Conservation (phyloP, 129 eudicot genomes). For the Artemisia tridentata region DNA sequence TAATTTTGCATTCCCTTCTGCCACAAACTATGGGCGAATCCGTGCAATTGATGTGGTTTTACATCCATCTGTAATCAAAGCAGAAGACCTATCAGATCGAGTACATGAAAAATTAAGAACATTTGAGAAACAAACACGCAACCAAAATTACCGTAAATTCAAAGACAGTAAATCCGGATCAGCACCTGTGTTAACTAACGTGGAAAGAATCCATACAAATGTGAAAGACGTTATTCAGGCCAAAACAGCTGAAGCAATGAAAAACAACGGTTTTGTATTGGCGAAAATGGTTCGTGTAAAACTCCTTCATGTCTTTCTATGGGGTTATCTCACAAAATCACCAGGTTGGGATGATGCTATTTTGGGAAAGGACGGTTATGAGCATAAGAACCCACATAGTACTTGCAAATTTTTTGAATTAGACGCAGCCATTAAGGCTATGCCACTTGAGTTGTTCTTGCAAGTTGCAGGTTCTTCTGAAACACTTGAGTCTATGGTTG, state of each 20-base stretch:
- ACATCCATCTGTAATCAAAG: constrained; percentile 58
- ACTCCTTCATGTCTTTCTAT: constrained; percentile 69
- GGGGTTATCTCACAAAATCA: constrained; percentile 60
- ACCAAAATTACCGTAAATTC: constrained; percentile 27
- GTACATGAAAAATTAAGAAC: constrained; percentile 69
- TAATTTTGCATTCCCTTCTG: constrained; percentile 55
- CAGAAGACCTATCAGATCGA: constrained; percentile 54
- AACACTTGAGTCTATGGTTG: constrained; percentile 58
- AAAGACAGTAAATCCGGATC: constrained; percentile 40
- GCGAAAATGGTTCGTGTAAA: constrained; percentile 86
- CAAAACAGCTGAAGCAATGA: constrained; percentile 57
- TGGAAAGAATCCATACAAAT: constrained; percentile 52
- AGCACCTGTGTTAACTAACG: constrained; percentile 52
- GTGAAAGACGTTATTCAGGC: constrained; percentile 36
- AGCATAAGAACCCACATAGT: constrained; percentile 65
- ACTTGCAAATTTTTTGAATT: constrained; percentile 54
- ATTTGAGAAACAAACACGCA: constrained; percentile 56
- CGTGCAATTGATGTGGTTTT: constrained; percentile 60
- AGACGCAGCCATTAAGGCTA: constrained; percentile 64
- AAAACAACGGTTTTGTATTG: constrained; percentile 75
- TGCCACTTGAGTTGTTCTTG: constrained; percentile 90
- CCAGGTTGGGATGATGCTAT: constrained; percentile 60
- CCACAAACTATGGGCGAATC: constrained; percentile 63
- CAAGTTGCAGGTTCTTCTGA: constrained; percentile 76
- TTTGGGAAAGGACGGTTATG: constrained; percentile 39